Percentiles rank a stretch among this genome's conserved stretches.
Conservation (phyloP, 2,329 filamentous ascomycete species). For the Myrmaecium sp. region DNA sequence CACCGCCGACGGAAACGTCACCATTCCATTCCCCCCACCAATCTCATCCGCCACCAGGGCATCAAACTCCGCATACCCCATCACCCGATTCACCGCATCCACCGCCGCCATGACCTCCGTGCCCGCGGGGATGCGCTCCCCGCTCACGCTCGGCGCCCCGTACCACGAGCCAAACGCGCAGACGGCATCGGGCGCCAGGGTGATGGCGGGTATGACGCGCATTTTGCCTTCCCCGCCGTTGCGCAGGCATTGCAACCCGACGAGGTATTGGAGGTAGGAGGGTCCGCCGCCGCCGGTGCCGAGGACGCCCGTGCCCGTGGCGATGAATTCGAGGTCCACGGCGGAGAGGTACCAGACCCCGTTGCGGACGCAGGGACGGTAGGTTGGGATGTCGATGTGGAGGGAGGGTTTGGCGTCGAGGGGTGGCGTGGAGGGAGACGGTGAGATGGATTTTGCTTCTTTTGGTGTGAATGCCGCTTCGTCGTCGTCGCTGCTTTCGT, state of each 20-base stretch:
- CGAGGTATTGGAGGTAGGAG: constrained; percentile 36
- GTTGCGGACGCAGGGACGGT: constrained; percentile 24
- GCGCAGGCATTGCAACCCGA: constrained; percentile 29
- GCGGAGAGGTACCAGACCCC: constrained; percentile 41
- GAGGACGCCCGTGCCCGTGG: constrained; percentile 43
- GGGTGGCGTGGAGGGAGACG: too few species aligned
- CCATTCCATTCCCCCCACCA: constrained; percentile 4
- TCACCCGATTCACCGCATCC: too few species aligned
- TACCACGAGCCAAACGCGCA: constrained; percentile 29
- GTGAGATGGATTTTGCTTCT: constrained; percentile 1
- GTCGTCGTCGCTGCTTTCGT: constrained; percentile 6
- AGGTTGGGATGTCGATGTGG: constrained; percentile 17
- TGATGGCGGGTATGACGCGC: constrained; percentile 23
- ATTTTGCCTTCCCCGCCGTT: constrained; percentile 25
- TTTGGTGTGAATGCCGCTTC: background rate
- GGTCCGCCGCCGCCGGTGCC: constrained; percentile 44
- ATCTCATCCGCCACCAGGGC: constrained; percentile 3
- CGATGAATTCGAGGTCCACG: constrained; percentile 39
- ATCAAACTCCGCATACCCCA: too few species aligned
- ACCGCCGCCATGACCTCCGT: constrained; percentile 22
- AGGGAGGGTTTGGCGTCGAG: too few species aligned
- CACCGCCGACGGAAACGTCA: background rate
- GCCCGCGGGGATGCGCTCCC: constrained; percentile 21
- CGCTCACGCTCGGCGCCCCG: constrained; percentile 26
- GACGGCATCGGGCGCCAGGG: constrained; percentile 23